Evolutionary conservation across 257 asterid genomes (phyloP).

Genomic region (Nicotiana benthamiana): DNA sequence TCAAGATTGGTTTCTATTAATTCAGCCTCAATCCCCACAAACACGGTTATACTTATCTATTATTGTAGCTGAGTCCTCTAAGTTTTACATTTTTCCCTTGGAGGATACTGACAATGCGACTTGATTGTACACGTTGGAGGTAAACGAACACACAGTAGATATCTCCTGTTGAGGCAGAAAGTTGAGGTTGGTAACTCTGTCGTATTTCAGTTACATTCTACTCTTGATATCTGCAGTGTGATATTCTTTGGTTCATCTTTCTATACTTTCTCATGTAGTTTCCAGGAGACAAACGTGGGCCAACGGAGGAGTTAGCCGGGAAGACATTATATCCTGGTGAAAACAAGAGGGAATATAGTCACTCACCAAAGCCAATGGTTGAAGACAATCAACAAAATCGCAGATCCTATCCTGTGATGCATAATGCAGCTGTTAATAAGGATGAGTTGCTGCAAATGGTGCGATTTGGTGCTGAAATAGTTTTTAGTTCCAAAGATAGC

Average conservation of each 20-base stretch:
- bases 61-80: too few species aligned
- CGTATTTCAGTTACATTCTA: not conserved
- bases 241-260: constrained; percentile 3
- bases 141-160: constrained; percentile 87
- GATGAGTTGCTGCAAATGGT: too few species aligned
- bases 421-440: too few species aligned
- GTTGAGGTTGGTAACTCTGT: constrained; percentile 66
- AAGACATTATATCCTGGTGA: constrained; percentile 31
- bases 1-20: too few species aligned
- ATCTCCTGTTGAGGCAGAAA: constrained; percentile 86
- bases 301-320: constrained; percentile 36
- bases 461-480: too few species aligned
- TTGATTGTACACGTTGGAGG: constrained; percentile 88
- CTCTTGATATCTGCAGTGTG: not conserved
- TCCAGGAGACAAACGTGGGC: constrained; percentile 61
- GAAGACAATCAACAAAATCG: constrained; percentile 33
- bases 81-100: too few species aligned
- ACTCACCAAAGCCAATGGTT: constrained; percentile 17
- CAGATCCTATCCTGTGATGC: constrained; percentile 29
- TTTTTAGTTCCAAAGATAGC: too few species aligned
- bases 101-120: too few species aligned
- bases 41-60: too few species aligned
- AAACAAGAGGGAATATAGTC: constrained; percentile 29
- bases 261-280: constrained; percentile 41
- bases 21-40: too few species aligned